These are phyloP conservation scores for Symbiodinium pilosum DNA, from an alignment of 73 alveolate species.

Conservation along the genomic window DNA sequence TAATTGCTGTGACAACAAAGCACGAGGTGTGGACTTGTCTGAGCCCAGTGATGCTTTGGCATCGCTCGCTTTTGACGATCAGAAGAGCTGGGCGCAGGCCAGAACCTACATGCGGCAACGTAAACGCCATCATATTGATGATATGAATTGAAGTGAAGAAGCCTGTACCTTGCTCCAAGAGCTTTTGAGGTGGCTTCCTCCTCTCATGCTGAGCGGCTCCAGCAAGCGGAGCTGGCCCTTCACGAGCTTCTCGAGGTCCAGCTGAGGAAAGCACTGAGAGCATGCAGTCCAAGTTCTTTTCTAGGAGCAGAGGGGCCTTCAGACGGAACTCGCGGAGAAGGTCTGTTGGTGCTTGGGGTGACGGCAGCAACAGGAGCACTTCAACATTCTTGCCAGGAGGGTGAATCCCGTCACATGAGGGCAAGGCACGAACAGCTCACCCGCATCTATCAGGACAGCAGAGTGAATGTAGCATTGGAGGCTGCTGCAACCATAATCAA, in stretches of 20 bases:
- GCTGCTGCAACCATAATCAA: no score
- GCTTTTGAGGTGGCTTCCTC: conserved; percentile 17
- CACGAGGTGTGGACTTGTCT: conserved; percentile 50
- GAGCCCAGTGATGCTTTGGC: conserved; percentile 85
- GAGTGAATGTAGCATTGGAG: background rate
- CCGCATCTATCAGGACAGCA: conserved; percentile 47
- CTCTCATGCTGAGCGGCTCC: conserved; percentile 53
- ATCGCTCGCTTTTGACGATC: conserved; percentile 49
- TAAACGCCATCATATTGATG: background rate
- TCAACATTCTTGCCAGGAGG: background rate
- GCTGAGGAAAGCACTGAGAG: background rate
- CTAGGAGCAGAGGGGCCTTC: conserved; percentile 62
- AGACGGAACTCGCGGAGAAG: conserved; percentile 66
- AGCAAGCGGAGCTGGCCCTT: conserved; percentile 26
- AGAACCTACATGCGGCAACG: background rate
- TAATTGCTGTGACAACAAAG: background rate
- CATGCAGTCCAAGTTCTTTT: background rate
- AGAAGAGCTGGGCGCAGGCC: conserved; percentile 74
- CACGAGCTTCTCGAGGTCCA: conserved; percentile 63
- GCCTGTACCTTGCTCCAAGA: background rate
- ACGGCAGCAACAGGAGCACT: no score
- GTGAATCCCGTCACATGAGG: conserved; percentile 79
- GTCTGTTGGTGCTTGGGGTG: background rate
- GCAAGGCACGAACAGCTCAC: conserved; percentile 72
- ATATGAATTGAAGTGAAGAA: background rate